phyloP scores from a whole-genome alignment of 2,329 filamentous ascomycete genomes.

The Leptographium procerum region DNA sequence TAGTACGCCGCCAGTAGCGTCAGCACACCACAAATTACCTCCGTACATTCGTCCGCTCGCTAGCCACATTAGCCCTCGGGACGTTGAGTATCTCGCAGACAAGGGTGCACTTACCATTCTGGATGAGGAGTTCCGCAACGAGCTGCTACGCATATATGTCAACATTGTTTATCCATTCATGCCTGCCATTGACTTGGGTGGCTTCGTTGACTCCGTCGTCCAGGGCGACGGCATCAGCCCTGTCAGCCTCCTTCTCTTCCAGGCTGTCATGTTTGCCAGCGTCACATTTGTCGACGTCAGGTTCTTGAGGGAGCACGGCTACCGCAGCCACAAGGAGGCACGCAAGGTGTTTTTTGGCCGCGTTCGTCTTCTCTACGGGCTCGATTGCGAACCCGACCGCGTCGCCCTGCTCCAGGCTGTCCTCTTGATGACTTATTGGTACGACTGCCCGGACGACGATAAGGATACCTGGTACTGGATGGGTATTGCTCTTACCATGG shows the following conservation, averaged over 20 bases:
- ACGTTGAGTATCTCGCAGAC: slow-evolving; percentile 50
- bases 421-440: slow-evolving; percentile 58
- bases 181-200: slow-evolving; percentile 43
- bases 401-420: slow-evolving; percentile 54
- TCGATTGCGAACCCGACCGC: slow-evolving; percentile 57
- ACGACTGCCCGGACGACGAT: slow-evolving; percentile 57
- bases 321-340: slow-evolving; percentile 45
- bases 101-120: slow-evolving; percentile 54
- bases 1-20: not conserved
- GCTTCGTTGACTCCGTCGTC: slow-evolving; percentile 18
- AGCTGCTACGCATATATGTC: slow-evolving; percentile 32
- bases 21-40: not conserved
- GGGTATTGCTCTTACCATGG: slow-evolving; percentile 55
- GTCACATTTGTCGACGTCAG: slow-evolving; percentile 53
- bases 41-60: not conserved
- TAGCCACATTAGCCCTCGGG: slow-evolving; percentile 15
- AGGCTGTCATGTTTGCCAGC: slow-evolving; percentile 28
- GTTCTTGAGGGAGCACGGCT: slow-evolving; percentile 47
- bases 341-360: slow-evolving; percentile 46
- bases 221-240: slow-evolving; percentile 40
- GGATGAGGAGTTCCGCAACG: slow-evolving; percentile 41
- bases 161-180: slow-evolving; percentile 53
- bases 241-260: slow-evolving; percentile 48
- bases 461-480: slow-evolving; percentile 66
- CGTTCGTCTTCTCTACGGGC: slow-evolving; percentile 50